A percentile compares a stretch with the other conserved stretches of the same genome.
phyloP scores from a whole-genome alignment of 2,329 filamentous ascomycete genomes.

The Aureobasidium leucospermi region DNA sequence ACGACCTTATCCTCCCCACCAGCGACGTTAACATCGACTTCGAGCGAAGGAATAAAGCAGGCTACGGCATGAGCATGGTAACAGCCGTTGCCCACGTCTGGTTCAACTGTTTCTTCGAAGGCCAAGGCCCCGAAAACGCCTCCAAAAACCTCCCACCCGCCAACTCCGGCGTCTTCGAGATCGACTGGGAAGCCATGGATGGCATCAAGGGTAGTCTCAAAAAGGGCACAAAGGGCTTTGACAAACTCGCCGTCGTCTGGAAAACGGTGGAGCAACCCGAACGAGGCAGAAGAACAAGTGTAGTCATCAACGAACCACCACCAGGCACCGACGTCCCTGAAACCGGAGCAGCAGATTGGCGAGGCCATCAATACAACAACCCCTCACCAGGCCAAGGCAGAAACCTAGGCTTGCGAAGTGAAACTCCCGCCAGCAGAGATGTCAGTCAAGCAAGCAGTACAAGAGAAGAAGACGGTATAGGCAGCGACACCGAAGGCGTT shows the following conservation, averaged over 20 bases:
- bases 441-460: slow-evolving; percentile 59
- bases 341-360: slow-evolving; percentile 66
- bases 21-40: slow-evolving; percentile 88
- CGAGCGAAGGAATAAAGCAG: slow-evolving; percentile 74
- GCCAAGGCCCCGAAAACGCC: slow-evolving; percentile 60
- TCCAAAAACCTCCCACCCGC: slow-evolving; percentile 55
- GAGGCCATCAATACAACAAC: slow-evolving; percentile 38
- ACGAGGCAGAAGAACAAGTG: slow-evolving; percentile 19
- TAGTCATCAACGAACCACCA: slow-evolving; percentile 57
- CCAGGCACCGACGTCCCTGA: slow-evolving; percentile 64
- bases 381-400: slow-evolving; percentile 34
- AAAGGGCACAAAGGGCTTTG: slow-evolving; percentile 75
- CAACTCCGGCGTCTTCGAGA: slow-evolving; percentile 63
- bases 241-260: slow-evolving; percentile 83
- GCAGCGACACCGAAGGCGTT: slow-evolving; percentile 9
- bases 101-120: slow-evolving; percentile 95
- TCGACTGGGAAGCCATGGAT: slow-evolving; percentile 75
- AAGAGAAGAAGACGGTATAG: slow-evolving; percentile 9
- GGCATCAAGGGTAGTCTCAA: slow-evolving; percentile 84
- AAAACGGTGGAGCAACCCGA: slow-evolving; percentile 34
- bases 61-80: slow-evolving; percentile 74
- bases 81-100: slow-evolving; percentile 91
- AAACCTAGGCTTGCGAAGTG: slow-evolving; percentile 61
- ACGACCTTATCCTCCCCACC: slow-evolving; percentile 63
- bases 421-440: slow-evolving; percentile 57